These are phyloP conservation scores for Paramecium octaurelia DNA, from an alignment of 73 alveolate species.

Conservation along the genomic window DNA sequence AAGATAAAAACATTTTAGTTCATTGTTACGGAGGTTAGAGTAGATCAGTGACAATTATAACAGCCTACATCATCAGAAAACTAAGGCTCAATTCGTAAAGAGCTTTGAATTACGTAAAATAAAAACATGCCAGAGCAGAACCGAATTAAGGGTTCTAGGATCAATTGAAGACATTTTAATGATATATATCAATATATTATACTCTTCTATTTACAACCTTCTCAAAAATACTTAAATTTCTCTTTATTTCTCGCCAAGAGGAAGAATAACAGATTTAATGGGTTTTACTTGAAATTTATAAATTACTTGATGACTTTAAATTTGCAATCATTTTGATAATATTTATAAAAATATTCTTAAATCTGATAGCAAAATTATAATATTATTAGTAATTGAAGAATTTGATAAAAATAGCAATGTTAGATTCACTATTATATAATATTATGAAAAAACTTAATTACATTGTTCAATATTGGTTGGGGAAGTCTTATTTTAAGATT, in stretches of 20 bases:
- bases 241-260: no score
- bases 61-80: conserved; percentile 64
- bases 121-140: conserved; percentile 39
- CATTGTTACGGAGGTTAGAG: conserved; percentile 77
- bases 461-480: background rate
- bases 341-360: background rate
- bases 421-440: no score
- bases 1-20: conserved; percentile 56
- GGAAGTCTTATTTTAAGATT: background rate
- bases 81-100: conserved; percentile 40
- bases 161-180: conserved; percentile 35
- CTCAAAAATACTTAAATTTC: background rate
- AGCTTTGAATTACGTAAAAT: conserved; percentile 53
- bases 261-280: background rate
- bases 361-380: no score
- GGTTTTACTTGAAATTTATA: background rate
- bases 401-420: background rate
- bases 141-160: conserved; percentile 69
- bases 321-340: background rate
- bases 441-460: background rate
- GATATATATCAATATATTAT: background rate
- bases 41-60: conserved; percentile 66
- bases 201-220: background rate
- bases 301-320: no score
- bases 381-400: background rate